Percentiles rank a stretch among this genome's conserved stretches.
Evolutionary conservation across 2,329 filamentous ascomycete species (phyloP).

Genomic region (Epichloe sylvatica): DNA sequence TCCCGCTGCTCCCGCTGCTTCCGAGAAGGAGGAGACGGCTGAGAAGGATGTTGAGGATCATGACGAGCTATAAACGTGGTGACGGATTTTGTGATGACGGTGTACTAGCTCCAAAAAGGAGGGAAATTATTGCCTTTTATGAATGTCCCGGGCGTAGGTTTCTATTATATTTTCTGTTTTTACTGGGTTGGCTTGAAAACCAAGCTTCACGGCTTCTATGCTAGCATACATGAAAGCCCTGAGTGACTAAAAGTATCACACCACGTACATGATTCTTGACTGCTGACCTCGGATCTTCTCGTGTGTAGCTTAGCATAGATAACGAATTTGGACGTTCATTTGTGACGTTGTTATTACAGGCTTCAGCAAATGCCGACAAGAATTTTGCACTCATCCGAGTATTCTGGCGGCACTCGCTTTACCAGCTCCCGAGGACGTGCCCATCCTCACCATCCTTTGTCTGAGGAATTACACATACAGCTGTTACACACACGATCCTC

Average conservation of each 20-base stretch:
- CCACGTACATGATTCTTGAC: background rate
- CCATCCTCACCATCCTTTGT: no score
- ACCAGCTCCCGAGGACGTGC: background rate
- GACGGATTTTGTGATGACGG: background rate
- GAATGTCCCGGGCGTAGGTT: constrained; percentile 19
- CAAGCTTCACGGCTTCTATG: constrained; percentile 14
- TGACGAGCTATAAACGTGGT: constrained; percentile 59
- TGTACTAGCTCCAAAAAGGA: constrained; percentile 8
- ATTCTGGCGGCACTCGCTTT: background rate
- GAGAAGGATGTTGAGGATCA: constrained; percentile 30
- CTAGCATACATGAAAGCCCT: constrained; percentile 11
- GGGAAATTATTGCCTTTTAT: constrained; percentile 17
- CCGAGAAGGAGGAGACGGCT: constrained; percentile 33
- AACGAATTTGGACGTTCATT: background rate
- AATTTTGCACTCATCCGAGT: background rate
- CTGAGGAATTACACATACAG: background rate
- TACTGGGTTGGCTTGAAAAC: constrained; percentile 7
- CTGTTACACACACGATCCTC: background rate
- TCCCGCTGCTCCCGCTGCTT: constrained; percentile 37
- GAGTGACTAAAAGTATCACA: background rate
- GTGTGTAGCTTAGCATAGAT: background rate
- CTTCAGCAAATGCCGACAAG: background rate
- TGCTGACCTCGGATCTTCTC: background rate
- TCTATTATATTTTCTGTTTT: constrained; percentile 7
- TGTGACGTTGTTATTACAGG: background rate